phyloP scores from a whole-genome alignment of 495 filamentous ascomycete species.

The Neurospora sp. region DNA sequence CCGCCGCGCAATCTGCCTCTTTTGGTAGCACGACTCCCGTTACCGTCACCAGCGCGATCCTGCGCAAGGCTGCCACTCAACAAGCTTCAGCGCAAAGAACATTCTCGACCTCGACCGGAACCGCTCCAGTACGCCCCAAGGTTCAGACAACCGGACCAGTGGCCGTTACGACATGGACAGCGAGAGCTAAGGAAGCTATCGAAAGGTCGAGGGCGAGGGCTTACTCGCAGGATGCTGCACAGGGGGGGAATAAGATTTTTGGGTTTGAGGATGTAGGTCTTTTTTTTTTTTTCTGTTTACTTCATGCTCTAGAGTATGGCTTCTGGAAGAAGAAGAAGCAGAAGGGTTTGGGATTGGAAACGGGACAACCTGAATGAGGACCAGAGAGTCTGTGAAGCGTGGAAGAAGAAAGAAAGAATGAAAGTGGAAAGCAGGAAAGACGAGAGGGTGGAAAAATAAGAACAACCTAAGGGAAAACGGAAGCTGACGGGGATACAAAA shows the following conservation, averaged over 20 bases:
- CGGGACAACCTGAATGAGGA: too few relatives aligned
- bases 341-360: too few relatives aligned
- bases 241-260: conserved; percentile 32
- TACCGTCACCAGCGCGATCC: neutral
- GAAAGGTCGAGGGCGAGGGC: neutral
- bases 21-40: too few relatives aligned
- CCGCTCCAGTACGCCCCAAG: neutral
- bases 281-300: too few relatives aligned
- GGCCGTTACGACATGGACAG: neutral
- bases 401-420: neutral
- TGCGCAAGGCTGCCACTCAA: neutral
- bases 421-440: neutral
- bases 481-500: neutral
- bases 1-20: neutral
- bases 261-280: conserved; percentile 33
- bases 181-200: neutral
- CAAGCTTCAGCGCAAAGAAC: neutral
- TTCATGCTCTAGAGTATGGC: too few relatives aligned
- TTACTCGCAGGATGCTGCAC: neutral
- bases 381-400: too few relatives aligned
- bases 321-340: too few relatives aligned
- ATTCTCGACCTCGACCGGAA: neutral
- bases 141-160: neutral
- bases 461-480: too few relatives aligned
- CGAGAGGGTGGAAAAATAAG: too few relatives aligned